Conservation (phyloP, 2,329 filamentous ascomycete genomes). For the Waltergamsia citrina region DNA sequence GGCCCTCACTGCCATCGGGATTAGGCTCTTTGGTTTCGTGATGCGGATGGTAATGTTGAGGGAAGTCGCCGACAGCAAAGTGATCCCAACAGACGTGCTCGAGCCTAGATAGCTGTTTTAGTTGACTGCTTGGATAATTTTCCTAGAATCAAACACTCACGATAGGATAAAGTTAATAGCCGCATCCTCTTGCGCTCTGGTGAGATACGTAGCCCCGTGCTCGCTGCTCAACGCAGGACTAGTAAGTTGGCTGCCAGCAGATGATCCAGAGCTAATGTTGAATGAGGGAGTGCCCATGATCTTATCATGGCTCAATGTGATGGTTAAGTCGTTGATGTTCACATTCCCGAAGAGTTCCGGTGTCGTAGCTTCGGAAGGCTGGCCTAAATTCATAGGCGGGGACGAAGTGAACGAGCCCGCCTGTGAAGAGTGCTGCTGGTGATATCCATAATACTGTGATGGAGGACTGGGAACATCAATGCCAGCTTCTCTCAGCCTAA, state of each 20-base stretch:
- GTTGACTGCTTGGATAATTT: slow-evolving; percentile 2
- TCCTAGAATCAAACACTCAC: slow-evolving; percentile 21
- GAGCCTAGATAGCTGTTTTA: slow-evolving; percentile 26
- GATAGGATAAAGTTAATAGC: slow-evolving; percentile 45
- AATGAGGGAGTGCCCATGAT: slow-evolving; percentile 31
- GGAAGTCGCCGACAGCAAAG: slow-evolving; percentile 30
- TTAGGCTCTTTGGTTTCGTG: slow-evolving; percentile 7
- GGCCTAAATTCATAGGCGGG: background rate
- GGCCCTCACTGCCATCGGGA: slow-evolving; percentile 18
- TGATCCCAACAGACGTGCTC: slow-evolving; percentile 45
- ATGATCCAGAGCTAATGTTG: slow-evolving; percentile 23
- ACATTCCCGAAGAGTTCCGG: slow-evolving; percentile 21
- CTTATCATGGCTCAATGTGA: slow-evolving; percentile 31
- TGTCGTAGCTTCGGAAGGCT: slow-evolving; percentile 2
- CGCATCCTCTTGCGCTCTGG: slow-evolving; percentile 28
- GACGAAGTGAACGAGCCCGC: background rate
- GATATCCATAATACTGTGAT: background rate
- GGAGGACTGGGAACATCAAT: slow-evolving; percentile 3
- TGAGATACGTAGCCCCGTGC: slow-evolving; percentile 10
- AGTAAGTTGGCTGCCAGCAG: slow-evolving; percentile 7
- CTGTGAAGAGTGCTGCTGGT: background rate
- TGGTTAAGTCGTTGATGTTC: slow-evolving; percentile 25
- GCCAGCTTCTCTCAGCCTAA: slow-evolving; percentile 18
- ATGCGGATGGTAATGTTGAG: slow-evolving; percentile 13
- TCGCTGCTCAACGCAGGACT: background rate